A percentile compares a stretch with the other conserved stretches of the same genome.
These are phyloP conservation scores for Pascua guehoae DNA, from an alignment of 1,284 basidiomycete species.

Conservation along the genomic window DNA sequence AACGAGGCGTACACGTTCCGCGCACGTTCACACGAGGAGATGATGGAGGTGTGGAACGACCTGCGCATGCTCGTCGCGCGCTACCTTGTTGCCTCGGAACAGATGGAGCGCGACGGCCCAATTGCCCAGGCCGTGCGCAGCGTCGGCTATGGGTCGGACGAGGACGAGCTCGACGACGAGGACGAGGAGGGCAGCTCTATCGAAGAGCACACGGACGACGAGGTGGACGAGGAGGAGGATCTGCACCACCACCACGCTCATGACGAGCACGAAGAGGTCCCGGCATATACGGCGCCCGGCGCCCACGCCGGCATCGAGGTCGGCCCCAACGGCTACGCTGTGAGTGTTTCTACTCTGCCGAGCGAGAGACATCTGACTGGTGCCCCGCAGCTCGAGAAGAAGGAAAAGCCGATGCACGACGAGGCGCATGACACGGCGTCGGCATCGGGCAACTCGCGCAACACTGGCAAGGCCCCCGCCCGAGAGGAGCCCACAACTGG, in stretches of 20 bases:
- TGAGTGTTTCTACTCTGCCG: conserved; percentile 49
- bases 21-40: conserved; percentile 83
- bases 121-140: conserved; percentile 87
- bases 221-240: conserved; percentile 52
- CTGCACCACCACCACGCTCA: conserved; percentile 38
- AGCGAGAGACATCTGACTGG: background rate
- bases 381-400: conserved; percentile 44
- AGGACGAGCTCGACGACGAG: conserved; percentile 66
- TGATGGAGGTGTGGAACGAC: conserved; percentile 99
- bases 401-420: conserved; percentile 31
- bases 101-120: conserved; percentile 87
- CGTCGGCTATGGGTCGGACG: conserved; percentile 64
- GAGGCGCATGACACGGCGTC: conserved; percentile 15
- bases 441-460: background rate
- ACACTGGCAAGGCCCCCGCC: background rate
- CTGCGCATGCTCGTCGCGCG: conserved; percentile 92
- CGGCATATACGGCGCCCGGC: conserved; percentile 50
- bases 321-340: conserved; percentile 67
- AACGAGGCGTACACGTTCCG: conserved; percentile 83
- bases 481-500: conserved; percentile 3
- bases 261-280: conserved; percentile 55
- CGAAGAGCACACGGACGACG: conserved; percentile 60
- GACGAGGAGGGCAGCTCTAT: conserved; percentile 69
- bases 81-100: conserved; percentile 91
- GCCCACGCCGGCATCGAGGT: conserved; percentile 50